Percentiles rank a stretch among this genome's conserved stretches.
Evolutionary conservation across 75 land plant species (phyloP).

Genomic region (Pinus albicaulis): DNA sequence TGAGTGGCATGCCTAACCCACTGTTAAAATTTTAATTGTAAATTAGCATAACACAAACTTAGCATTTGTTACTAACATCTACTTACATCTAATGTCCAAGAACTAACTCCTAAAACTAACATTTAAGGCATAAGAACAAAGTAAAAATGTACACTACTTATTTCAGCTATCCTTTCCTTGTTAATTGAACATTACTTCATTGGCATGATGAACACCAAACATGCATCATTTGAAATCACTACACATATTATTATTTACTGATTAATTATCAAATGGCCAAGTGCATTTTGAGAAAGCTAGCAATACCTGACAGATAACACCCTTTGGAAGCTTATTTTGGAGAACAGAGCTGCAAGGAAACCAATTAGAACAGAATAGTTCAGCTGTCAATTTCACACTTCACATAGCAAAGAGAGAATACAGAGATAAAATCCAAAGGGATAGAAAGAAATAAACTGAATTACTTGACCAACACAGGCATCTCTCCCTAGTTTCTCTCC

Average conservation of each 20-base stretch:
- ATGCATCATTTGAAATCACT: neutral
- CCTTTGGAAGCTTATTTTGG: slow-evolving; percentile 40
- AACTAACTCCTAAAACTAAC: no score
- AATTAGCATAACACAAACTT: no score
- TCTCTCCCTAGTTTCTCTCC: neutral
- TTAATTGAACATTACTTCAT: neutral
- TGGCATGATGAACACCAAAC: neutral
- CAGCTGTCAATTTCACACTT: neutral
- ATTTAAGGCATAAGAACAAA: no score
- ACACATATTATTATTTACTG: neutral
- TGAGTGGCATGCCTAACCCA: no score
- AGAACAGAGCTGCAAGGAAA: slow-evolving; percentile 58
- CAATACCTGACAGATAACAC: slow-evolving; percentile 66
- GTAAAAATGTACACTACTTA: neutral
- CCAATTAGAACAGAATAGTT: neutral
- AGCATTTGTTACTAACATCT: no score
- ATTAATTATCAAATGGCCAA: neutral
- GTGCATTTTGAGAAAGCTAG: neutral
- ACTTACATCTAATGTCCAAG: no score
- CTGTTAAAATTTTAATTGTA: no score
- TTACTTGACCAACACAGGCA: neutral
- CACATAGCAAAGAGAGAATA: neutral
- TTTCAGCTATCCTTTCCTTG: neutral
- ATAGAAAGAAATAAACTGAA: neutral
- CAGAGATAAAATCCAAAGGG: neutral